Percentiles rank a stretch among this genome's conserved stretches.
Conservation (phyloP, 805 yeast species). For the Torulaspora franciscae region DNA sequence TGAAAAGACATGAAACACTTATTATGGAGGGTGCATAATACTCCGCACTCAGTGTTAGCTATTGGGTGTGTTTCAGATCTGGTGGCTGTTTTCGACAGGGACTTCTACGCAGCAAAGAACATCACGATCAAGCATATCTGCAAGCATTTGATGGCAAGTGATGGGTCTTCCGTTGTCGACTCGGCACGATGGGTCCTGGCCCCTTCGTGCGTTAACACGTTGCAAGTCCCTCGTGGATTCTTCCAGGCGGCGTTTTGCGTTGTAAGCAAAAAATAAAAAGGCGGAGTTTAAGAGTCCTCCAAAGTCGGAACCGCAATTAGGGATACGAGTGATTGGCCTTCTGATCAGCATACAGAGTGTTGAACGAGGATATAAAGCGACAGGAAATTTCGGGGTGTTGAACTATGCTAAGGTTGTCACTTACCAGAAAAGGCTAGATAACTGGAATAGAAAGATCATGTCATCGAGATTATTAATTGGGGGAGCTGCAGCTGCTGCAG, state of each 20-base stretch:
- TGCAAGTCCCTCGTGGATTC: no score
- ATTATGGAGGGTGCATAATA: no score
- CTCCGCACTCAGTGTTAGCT: no score
- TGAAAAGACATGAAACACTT: no score
- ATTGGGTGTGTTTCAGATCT: no score
- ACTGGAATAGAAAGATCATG: slow-evolving; percentile 10
- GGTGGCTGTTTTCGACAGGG: no score
- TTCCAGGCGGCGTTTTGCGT: slow-evolving; percentile 2
- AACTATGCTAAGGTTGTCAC: neutral
- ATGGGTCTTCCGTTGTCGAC: no score
- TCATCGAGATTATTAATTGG: slow-evolving; percentile 26
- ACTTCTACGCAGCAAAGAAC: no score
- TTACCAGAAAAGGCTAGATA: neutral
- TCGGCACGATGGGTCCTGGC: no score
- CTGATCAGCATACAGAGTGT: neutral
- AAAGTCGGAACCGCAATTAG: slow-evolving; percentile 3
- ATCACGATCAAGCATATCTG: no score
- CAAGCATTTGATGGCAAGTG: no score
- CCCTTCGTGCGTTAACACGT: no score
- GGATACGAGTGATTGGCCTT: neutral
- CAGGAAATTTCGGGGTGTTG: neutral
- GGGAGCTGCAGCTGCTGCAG: slow-evolving; percentile 27
- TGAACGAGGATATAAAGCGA: slow-evolving; percentile 3
- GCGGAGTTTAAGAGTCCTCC: slow-evolving; percentile 2
- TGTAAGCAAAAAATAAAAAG: slow-evolving; percentile 7